Conservation (phyloP, 768 basidiomycete genomes). For the Auricularia sp. region DNA sequence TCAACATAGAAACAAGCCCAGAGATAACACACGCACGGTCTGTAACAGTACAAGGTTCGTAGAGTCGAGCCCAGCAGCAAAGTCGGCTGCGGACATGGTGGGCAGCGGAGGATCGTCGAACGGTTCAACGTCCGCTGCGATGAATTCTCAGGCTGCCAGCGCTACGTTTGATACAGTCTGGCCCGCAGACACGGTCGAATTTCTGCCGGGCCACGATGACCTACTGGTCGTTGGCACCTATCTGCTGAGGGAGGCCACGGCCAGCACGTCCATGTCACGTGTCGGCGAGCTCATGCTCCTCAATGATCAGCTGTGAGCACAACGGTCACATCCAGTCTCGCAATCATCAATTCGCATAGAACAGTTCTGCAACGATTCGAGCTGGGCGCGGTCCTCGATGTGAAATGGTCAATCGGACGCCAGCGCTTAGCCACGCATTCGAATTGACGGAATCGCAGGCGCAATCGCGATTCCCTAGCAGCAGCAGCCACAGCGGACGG, state of each 20-base stretch:
- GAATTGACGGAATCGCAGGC: neutral
- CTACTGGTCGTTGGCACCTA: conserved; percentile 90
- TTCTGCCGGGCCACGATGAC: conserved; percentile 48
- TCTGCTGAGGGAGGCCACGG: conserved; percentile 47
- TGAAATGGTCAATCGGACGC: conserved; percentile 63
- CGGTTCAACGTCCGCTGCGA: neutral
- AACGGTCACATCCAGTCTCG: conserved; percentile 4
- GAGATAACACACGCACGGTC: conserved; percentile 36
- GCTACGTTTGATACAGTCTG: conserved; percentile 51
- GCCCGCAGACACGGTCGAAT: conserved; percentile 87
- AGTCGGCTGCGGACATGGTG: conserved; percentile 34
- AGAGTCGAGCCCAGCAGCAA: conserved; percentile 61
- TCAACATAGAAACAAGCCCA: neutral
- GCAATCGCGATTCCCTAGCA: neutral
- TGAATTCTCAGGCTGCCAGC: neutral
- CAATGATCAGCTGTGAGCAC: conserved; percentile 26
- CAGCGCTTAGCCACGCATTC: neutral
- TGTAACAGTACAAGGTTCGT: conserved; percentile 55
- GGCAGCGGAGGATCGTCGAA: neutral
- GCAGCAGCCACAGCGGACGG: neutral
- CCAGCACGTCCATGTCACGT: neutral
- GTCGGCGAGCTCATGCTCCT: conserved; percentile 6
- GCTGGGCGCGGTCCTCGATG: conserved; percentile 77
- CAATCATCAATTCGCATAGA: conserved; percentile 14
- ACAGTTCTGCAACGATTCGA: conserved; percentile 54